Percentiles rank a stretch among this genome's conserved stretches.
Evolutionary conservation across 495 filamentous ascomycete genomes (phyloP).

Genomic region (Penicillium herquei): DNA sequence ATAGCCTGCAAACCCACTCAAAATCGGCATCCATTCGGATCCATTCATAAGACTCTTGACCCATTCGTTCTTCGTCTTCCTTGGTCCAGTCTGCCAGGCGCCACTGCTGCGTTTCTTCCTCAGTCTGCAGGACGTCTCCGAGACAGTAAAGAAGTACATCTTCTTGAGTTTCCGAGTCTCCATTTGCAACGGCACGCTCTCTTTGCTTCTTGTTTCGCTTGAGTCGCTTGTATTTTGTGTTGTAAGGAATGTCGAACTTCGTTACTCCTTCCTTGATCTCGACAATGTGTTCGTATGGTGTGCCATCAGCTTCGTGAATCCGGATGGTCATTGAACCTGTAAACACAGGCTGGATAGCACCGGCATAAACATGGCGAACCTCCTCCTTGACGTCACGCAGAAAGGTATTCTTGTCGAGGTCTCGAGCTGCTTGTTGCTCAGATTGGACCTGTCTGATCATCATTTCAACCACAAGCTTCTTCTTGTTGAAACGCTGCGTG

Average conservation of each 20-base stretch:
- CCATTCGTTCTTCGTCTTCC: slow-evolving; percentile 85
- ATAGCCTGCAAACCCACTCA: slow-evolving; percentile 88
- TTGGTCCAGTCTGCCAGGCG: slow-evolving; percentile 80
- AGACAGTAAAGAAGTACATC: slow-evolving; percentile 89
- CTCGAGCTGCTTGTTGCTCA: slow-evolving; percentile 46
- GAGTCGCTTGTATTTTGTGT: slow-evolving; percentile 97
- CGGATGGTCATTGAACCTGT: slow-evolving; percentile 95
- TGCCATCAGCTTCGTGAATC: slow-evolving; percentile 98
- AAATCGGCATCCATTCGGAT: slow-evolving; percentile 97
- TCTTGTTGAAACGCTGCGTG: slow-evolving; percentile 93
- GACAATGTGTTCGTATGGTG: slow-evolving; percentile 97
- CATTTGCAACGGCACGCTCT: slow-evolving; percentile 67
- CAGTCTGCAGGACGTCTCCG: slow-evolving; percentile 82
- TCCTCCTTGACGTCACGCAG: slow-evolving; percentile 81
- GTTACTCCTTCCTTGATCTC: slow-evolving; percentile 83
- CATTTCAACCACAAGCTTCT: slow-evolving; percentile 93
- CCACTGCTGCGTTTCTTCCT: slow-evolving; percentile 83
- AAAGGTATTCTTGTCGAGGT: slow-evolving; percentile 67
- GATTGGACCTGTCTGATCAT: slow-evolving; percentile 78
- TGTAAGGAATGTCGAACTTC: slow-evolving; percentile 93
- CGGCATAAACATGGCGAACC: slow-evolving; percentile 65
- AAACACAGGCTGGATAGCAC: slow-evolving; percentile 71
- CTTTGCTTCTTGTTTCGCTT: slow-evolving; percentile 88
- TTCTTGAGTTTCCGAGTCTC: slow-evolving; percentile 71
- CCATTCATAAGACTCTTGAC: slow-evolving; percentile 96